These are phyloP conservation scores for Cyberlindnera amylophila DNA, from an alignment of 805 yeast species.

Conservation along the genomic window DNA sequence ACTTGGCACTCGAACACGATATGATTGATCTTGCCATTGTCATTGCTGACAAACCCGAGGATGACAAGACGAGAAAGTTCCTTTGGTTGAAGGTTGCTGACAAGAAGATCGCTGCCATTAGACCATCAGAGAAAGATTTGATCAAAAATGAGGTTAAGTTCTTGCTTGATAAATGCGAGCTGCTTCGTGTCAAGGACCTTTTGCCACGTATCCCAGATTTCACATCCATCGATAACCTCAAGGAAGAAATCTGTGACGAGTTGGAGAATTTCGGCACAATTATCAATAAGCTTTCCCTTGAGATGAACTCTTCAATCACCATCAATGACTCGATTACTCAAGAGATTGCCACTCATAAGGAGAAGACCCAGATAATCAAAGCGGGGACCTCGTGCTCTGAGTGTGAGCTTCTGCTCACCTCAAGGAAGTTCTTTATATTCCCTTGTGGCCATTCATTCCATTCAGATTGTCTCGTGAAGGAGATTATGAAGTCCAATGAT, in stretches of 20 bases:
- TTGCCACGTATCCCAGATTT: slow-evolving; percentile 83
- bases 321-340: slow-evolving; percentile 57
- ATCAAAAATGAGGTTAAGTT: slow-evolving; percentile 31
- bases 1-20: slow-evolving; percentile 61
- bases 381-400: slow-evolving; percentile 80
- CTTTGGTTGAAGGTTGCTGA: slow-evolving; percentile 65
- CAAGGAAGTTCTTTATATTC: slow-evolving; percentile 71
- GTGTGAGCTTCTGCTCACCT: slow-evolving; percentile 67
- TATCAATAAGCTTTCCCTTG: slow-evolving; percentile 62
- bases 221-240: slow-evolving; percentile 74
- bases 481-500: slow-evolving; percentile 58
- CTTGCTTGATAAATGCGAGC: slow-evolving; percentile 41
- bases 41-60: slow-evolving; percentile 54
- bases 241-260: slow-evolving; percentile 78
- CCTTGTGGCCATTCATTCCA: slow-evolving; percentile 93
- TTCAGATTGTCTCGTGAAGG: slow-evolving; percentile 75
- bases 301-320: slow-evolving; percentile 68
- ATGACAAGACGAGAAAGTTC: slow-evolving; percentile 53
- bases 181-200: slow-evolving; percentile 71
- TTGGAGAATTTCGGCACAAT: slow-evolving; percentile 66
- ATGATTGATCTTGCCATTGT: slow-evolving; percentile 54
- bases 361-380: slow-evolving; percentile 62
- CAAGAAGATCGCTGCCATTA: slow-evolving; percentile 26
- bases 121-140: slow-evolving; percentile 28
- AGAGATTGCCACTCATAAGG: slow-evolving; percentile 51